Evolutionary conservation across 345 rosid species (phyloP), one percentile per base, ranked within the genome.

Genomic region (Kandelia obovata): DNA sequence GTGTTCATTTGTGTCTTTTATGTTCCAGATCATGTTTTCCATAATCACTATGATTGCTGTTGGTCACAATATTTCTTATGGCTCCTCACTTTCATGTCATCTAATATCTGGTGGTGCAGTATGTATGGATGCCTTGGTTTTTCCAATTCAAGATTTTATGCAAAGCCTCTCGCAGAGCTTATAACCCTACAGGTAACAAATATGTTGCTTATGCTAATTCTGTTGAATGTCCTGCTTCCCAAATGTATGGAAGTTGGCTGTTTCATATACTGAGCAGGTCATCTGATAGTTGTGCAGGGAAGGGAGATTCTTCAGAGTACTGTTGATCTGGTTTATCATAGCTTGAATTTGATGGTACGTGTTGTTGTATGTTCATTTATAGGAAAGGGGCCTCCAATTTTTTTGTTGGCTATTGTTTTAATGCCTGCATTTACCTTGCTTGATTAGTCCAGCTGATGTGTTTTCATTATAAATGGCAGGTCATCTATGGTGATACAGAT

Each of bases 81-180:
- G 21, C 20, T 53, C 11, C 4, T 37, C 28, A 17, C 59, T 47
- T 53, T n/a, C 58, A 2, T 53, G 4, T 23, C 28, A 21, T 56
- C 28, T 56, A 15, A 62, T 57, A 61, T 52, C 75, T 67, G 52
- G 32, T 19, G 37, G 34, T 74, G 81, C 92, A 95, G 99, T 83
- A 92, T 95, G 96, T 95, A 95, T 80, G 99, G 99, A 84, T 95
- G 96, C 84, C 96, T 95, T 78, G 99, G 99, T 65, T 95, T 92
- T 82, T 86, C 96, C 69, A 90, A 95, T 79, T 95, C 99, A 64
- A 87, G 99, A 85, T 95, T 95, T 80, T 95, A 95, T 61, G 99
- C 99, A 65, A 92, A 92, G 82, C 96, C 96, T 83, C 86, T 95
- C 65, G 99, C 99, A 47, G 99, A 95, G 83, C 92, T 95, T 72